These are phyloP conservation scores for Boletus insuetus DNA, from an alignment of 768 basidiomycete genomes.

Conservation along the genomic window DNA sequence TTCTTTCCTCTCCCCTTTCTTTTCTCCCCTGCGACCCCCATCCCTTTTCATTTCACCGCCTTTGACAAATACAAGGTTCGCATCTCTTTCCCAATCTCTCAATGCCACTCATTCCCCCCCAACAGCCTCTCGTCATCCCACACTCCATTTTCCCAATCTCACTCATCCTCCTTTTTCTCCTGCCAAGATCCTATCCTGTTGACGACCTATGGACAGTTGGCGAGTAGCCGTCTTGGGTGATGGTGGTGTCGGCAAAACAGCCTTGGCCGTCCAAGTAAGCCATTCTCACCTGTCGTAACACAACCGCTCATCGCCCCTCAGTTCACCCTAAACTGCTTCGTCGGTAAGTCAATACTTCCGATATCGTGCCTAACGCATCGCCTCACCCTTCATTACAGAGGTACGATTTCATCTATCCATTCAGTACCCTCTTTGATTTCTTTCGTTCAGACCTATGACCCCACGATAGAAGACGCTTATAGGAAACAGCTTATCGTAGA, in stretches of 20 bases:
- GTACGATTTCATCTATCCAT: constrained; percentile 35
- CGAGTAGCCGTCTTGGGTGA: constrained; percentile 95
- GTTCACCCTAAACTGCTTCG: constrained; percentile 96
- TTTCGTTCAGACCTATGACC: constrained; percentile 80
- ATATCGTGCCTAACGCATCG: constrained; percentile 10
- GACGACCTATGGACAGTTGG: constrained; percentile 82
- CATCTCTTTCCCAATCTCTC: constrained; percentile 22
- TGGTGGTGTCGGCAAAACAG: constrained; percentile 97
- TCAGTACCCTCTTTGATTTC: constrained; percentile 6
- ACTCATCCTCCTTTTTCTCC: constrained; percentile 21
- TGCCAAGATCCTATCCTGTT: constrained; percentile 9
- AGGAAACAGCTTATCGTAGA: constrained; percentile 93
- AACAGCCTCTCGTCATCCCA: constrained; percentile 16
- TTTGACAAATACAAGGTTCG: constrained; percentile 32
- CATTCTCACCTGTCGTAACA: not conserved
- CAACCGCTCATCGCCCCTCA: constrained; percentile 33
- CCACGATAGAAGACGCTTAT: constrained; percentile 98
- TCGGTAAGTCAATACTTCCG: constrained; percentile 57
- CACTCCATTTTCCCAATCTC: constrained; percentile 30
- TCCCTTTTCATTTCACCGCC: constrained; percentile 27
- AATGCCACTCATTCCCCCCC: constrained; percentile 13
- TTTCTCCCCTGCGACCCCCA: constrained; percentile 28
- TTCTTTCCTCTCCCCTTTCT: constrained; percentile 40
- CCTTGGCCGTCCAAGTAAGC: constrained; percentile 88
- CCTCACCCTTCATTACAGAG: constrained; percentile 42